Base-by-base conservation (phyloP, 257 asterid genomes). In the Solanum acaule region DNA sequence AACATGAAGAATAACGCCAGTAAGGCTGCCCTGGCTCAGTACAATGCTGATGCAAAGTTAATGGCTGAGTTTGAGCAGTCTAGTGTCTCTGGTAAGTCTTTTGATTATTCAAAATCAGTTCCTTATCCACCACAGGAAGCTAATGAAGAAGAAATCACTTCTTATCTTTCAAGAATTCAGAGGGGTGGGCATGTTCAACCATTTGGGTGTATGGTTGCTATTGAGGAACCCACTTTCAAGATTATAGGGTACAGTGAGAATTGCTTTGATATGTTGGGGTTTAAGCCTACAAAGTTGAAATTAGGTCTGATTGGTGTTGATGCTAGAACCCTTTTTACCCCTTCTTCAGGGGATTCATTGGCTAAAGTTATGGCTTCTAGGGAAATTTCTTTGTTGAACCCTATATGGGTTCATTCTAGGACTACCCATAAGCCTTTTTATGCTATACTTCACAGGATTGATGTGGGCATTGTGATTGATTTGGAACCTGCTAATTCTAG, bases 381-480 rank as follows among this genome's bases (percentile, higher is more conserved):
- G 56, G 98, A 94, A 6, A 73, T 94, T 42, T 95, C 96, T 18
- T 73, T 93, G 87, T 83, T 90, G 93, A 95, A 95, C 89, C 98
- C 96, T 5, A 76, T 94, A 86, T 93, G 88, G 93, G 93, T 94
- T 73, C 90, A 92, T 87, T 94, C 94, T 42, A 89, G 88, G 87
- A 73, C 73, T 83, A 90, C 88, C 33, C 85, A 87, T 35, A 92
- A 76, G 78, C 88, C 96, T 0, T 95, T 94, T 89, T 93, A 93
- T 90, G 98, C 98, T 77, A 90, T 94, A 75, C 75, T 94, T n/a
- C 98, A 95, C 79, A 91, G 94, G 72, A 94, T 94, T 90, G 96
- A 93, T 88, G 93, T 93, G 86, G 95, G 95, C 29, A 89, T 90
- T 81, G 89, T 95, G 73, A 90, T 95, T 91, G 98, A 94, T 93